phyloP scores from a whole-genome alignment of 108 stramenopile genomes.

The Nannochloropsis salina region DNA sequence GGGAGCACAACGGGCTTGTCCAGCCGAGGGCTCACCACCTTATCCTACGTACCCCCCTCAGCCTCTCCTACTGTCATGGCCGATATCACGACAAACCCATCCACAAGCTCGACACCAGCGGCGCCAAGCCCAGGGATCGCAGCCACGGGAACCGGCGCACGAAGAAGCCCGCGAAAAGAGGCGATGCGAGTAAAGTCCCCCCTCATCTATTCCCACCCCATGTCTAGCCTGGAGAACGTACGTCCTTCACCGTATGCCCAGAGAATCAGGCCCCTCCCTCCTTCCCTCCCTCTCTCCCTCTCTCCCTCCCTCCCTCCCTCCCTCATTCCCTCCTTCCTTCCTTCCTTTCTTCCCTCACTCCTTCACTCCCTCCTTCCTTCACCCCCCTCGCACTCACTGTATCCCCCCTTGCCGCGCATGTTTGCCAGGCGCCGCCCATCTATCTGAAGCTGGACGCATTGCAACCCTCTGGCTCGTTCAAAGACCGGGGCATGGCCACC shows the following conservation, averaged over 20 bases:
- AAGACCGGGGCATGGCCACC: constrained; percentile 44
- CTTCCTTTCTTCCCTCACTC: neutral
- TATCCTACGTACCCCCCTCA: neutral
- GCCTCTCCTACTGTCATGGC: neutral
- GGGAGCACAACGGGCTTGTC: neutral
- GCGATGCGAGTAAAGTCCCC: neutral
- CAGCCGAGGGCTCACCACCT: neutral
- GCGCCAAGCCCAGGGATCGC: neutral
- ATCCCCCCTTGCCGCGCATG: neutral
- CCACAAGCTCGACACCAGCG: neutral
- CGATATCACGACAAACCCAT: neutral
- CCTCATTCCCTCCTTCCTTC: neutral
- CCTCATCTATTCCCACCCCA: neutral
- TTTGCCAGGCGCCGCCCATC: neutral
- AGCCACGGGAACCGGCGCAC: neutral
- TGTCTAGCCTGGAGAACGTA: neutral
- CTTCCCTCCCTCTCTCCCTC: neutral
- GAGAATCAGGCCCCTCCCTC: neutral
- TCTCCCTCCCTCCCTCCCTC: neutral
- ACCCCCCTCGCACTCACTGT: neutral
- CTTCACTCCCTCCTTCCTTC: neutral
- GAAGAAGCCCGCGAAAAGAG: neutral
- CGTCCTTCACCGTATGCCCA: neutral
- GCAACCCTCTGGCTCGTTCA: constrained; percentile 47
- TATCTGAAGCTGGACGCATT: constrained; percentile 42